phyloP scores from a whole-genome alignment of 441 rosid species.

The Gossypium gossypioides region DNA sequence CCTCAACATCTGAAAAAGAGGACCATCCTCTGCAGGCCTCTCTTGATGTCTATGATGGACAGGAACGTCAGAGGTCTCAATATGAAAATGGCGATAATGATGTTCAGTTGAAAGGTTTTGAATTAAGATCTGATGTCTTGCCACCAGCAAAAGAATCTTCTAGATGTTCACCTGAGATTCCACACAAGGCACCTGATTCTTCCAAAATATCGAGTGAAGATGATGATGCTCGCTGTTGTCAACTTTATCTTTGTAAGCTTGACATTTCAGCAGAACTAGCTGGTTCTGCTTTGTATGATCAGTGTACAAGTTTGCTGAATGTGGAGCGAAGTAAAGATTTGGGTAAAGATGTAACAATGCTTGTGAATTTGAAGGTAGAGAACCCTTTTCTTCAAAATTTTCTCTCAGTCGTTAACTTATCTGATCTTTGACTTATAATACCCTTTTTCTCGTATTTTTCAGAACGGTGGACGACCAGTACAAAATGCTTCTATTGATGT shows the following conservation, averaged over 20 bases:
- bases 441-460: conserved; percentile 14
- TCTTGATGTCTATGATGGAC: conserved; percentile 32
- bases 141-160: conserved; percentile 36
- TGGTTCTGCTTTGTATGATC: conserved; percentile 47
- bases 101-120: conserved; percentile 29
- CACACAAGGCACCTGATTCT: conserved; percentile 26
- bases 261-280: conserved; percentile 77
- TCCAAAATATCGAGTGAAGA: conserved; percentile 27
- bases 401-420: neutral
- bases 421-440: conserved; percentile 12
- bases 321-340: conserved; percentile 27
- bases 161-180: conserved; percentile 25
- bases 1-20: conserved; percentile 57
- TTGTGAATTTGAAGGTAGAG: conserved; percentile 59
- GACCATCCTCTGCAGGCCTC: conserved; percentile 40
- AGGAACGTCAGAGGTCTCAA: conserved; percentile 31
- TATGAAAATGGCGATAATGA: conserved; percentile 21
- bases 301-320: conserved; percentile 35
- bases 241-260: conserved; percentile 39
- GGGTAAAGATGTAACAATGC: conserved; percentile 34
- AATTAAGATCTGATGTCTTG: conserved; percentile 18
- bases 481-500: conserved; percentile 34
- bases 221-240: conserved; percentile 14
- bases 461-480: conserved; percentile 70
- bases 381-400: neutral